Conservation (phyloP, 495 filamentous ascomycete species). For the Cercophora samala region DNA sequence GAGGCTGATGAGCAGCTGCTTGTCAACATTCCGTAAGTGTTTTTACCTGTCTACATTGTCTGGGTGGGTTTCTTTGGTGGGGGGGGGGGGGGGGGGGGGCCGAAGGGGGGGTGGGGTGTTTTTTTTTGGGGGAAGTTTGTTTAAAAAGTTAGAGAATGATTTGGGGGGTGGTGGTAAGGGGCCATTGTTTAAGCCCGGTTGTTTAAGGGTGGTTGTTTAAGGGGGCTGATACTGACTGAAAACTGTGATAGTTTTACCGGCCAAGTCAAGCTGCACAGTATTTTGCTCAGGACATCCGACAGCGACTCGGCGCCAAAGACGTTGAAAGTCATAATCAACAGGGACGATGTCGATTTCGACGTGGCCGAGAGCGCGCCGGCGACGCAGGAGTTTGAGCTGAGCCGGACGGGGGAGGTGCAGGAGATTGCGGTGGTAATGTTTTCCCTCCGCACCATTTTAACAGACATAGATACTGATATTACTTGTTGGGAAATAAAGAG, state of each 20-base stretch:
- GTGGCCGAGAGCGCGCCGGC: slow-evolving; percentile 64
- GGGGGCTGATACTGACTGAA: neutral
- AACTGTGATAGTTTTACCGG: slow-evolving; percentile 70
- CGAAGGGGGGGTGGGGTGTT: neutral
- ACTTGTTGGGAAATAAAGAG: slow-evolving; percentile 26
- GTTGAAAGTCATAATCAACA: slow-evolving; percentile 80
- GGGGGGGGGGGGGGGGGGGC: too few species aligned
- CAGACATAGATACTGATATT: neutral
- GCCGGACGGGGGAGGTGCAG: slow-evolving; percentile 76
- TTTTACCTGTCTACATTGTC: slow-evolving; percentile 12
- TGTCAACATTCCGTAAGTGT: slow-evolving; percentile 80
- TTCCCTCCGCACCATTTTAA: too few species aligned
- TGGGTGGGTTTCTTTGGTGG: neutral
- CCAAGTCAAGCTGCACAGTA: slow-evolving; percentile 84
- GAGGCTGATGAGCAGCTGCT: slow-evolving; percentile 92
- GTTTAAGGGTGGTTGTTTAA: too few species aligned
- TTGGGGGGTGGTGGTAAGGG: too few species aligned
- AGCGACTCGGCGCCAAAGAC: slow-evolving; percentile 72
- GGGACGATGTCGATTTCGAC: slow-evolving; percentile 79
- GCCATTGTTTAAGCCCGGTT: too few species aligned
- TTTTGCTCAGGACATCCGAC: slow-evolving; percentile 75
- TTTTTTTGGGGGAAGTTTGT: neutral
- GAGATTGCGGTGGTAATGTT: slow-evolving; percentile 65
- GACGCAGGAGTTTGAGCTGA: slow-evolving; percentile 74
- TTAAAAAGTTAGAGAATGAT: too few species aligned